phyloP scores from a whole-genome alignment of 2,329 filamentous ascomycete species.

The Aureobasidium vineae region DNA sequence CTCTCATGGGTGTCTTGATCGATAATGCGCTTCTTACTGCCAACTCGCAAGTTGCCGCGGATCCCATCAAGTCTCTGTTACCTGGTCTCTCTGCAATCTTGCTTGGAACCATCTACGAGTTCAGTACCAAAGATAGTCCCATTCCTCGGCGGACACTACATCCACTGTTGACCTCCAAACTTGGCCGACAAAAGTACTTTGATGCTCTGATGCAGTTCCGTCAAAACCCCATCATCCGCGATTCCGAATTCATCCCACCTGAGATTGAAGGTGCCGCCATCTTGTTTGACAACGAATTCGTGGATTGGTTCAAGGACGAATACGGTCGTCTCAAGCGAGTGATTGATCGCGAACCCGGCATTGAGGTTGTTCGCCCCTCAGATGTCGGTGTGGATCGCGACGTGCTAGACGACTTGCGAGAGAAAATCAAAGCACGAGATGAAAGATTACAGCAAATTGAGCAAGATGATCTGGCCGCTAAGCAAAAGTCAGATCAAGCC shows the following conservation, averaged over 20 bases:
- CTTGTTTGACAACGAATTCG: conserved; percentile 73
- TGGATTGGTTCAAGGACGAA: conserved; percentile 95
- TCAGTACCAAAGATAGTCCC: conserved; percentile 95
- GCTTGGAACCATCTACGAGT: conserved; percentile 89
- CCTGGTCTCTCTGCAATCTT: conserved; percentile 82
- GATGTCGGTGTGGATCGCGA: conserved; percentile 92
- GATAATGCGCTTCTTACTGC: conserved; percentile 55
- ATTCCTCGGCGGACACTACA: conserved; percentile 79
- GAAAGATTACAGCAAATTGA: conserved; percentile 58
- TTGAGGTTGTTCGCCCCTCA: conserved; percentile 77
- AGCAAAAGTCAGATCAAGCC: conserved; percentile 66
- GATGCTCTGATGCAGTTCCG: conserved; percentile 76
- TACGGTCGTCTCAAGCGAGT: conserved; percentile 81
- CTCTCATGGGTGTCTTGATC: conserved; percentile 60
- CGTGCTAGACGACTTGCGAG: conserved; percentile 78
- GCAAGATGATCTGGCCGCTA: conserved; percentile 54
- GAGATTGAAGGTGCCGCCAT: conserved; percentile 51
- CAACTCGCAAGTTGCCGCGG: conserved; percentile 38
- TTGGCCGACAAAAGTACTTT: conserved; percentile 85
- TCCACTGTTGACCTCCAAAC: conserved; percentile 68
- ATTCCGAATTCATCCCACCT: conserved; percentile 55
- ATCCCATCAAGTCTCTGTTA: conserved; percentile 61
- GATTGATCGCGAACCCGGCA: conserved; percentile 84
- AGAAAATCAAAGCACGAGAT: conserved; percentile 72
- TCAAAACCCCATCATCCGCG: conserved; percentile 73